Percentiles rank a stretch among this genome's conserved stretches.
These are phyloP conservation scores for Hordeum marinum DNA, from an alignment of 176 grass and related monocot species.

Conservation along the genomic window DNA sequence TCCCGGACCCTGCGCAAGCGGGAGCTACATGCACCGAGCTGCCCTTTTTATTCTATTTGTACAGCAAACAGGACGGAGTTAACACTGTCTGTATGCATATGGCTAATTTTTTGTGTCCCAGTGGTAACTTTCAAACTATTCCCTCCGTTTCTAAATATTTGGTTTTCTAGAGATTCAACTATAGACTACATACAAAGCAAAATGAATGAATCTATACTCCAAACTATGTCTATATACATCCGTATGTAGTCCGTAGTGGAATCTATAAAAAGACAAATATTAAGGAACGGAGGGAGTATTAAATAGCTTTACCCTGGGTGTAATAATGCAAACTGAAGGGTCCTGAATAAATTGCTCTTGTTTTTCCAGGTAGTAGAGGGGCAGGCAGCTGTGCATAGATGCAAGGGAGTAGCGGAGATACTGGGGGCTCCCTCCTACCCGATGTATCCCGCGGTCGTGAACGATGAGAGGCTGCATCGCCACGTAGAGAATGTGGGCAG, in stretches of 20 bases:
- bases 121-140: too few species aligned
- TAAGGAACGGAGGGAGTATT: too few species aligned
- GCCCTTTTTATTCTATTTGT: neutral
- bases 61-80: neutral
- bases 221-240: too few species aligned
- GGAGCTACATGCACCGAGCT: too few species aligned
- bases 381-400: slow-evolving; percentile 68
- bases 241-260: too few species aligned
- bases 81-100: neutral
- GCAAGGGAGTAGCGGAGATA: slow-evolving; percentile 39
- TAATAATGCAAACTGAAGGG: neutral
- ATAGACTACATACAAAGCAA: too few species aligned
- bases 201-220: too few species aligned
- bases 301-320: neutral
- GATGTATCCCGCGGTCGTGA: slow-evolving; percentile 76
- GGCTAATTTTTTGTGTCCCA: neutral
- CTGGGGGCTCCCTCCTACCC: slow-evolving; percentile 35
- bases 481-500: slow-evolving; percentile 52
- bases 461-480: slow-evolving; percentile 56
- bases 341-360: neutral
- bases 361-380: slow-evolving; percentile 71
- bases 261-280: too few species aligned
- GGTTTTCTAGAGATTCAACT: too few species aligned
- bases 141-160: too few species aligned
- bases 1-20: too few species aligned